Conservation (phyloP, 805 yeast genomes). For the Saccharomycopsis schoenii region DNA sequence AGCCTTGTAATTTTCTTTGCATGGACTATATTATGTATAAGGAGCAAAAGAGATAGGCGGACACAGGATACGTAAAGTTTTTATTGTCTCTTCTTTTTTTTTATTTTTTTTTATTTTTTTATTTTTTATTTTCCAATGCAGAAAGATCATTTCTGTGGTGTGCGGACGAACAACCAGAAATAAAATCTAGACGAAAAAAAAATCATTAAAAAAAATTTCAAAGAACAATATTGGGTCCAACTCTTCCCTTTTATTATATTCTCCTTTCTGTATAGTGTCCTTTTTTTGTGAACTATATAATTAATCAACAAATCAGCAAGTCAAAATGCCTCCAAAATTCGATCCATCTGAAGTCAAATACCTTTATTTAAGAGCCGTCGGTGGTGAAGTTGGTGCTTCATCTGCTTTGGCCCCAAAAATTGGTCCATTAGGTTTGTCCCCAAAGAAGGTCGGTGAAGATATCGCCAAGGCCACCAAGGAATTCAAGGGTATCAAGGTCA, state of each 20-base stretch:
- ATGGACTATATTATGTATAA: too few relatives aligned
- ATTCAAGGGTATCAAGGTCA: conserved; percentile 98
- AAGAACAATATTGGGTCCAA: neutral
- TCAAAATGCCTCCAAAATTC: conserved; percentile 91
- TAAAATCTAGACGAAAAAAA: too few relatives aligned
- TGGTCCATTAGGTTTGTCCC: conserved; percentile 99
- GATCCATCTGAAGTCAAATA: conserved; percentile 98
- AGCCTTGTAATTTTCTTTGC: too few relatives aligned
- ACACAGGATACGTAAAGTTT: too few relatives aligned
- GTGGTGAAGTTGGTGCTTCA: conserved; percentile 99
- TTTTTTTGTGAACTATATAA: neutral
- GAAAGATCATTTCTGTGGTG: too few relatives aligned
- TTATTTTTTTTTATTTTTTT: too few relatives aligned
- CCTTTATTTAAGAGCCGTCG: conserved; percentile 99
- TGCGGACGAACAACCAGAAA: too few relatives aligned
- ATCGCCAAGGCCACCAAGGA: conserved; percentile 99
- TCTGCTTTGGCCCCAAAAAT: conserved; percentile 99
- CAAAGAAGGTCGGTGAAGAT: conserved; percentile 99
- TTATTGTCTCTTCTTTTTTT: too few relatives aligned
- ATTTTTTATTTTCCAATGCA: too few relatives aligned
- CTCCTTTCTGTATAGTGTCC: neutral
- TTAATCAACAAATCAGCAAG: neutral
- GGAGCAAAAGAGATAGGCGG: too few relatives aligned
- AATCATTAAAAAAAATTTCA: neutral
- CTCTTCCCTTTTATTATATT: too few relatives aligned